Conservation (phyloP, 495 filamentous ascomycete species). For the Tuber indicum region DNA sequence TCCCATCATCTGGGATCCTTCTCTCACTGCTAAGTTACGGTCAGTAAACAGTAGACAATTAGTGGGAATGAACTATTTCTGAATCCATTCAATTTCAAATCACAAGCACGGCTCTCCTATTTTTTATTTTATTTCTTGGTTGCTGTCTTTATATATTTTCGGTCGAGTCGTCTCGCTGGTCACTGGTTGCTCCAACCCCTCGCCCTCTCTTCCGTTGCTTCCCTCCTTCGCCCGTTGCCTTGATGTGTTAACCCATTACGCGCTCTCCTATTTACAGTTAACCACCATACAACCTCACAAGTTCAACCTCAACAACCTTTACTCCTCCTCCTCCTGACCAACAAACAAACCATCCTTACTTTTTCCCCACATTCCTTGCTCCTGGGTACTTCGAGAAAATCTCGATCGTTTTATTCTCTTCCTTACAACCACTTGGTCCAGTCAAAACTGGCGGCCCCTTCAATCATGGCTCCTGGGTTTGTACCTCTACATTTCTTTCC, state of each 20-base stretch:
- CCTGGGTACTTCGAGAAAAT: background rate
- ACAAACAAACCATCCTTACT: constrained; percentile 23
- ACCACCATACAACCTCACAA: background rate
- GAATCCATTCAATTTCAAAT: background rate
- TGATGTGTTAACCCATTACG: constrained; percentile 4
- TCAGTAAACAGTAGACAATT: background rate
- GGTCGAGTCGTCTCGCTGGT: background rate
- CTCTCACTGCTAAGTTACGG: background rate
- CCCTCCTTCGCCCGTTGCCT: constrained; percentile 18
- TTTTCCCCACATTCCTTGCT: background rate
- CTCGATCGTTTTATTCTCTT: background rate
- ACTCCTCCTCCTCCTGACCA: constrained; percentile 13
- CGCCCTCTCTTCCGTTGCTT: constrained; percentile 28
- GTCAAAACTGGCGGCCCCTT: background rate
- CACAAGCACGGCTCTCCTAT: constrained; percentile 13
- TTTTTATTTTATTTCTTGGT: constrained; percentile 18
- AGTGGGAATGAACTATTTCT: background rate
- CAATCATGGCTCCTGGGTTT: background rate
- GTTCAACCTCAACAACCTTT: constrained; percentile 22
- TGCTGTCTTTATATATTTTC: constrained; percentile 7
- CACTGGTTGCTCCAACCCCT: constrained; percentile 27
- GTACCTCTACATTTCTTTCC: background rate
- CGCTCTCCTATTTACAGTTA: background rate
- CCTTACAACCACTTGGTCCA: background rate
- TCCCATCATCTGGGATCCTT: constrained; percentile 3